Percentiles rank a stretch among this genome's conserved stretches.
These are phyloP conservation scores for Tulasnella sp. DNA, from an alignment of 768 basidiomycete genomes.

Conservation along the genomic window DNA sequence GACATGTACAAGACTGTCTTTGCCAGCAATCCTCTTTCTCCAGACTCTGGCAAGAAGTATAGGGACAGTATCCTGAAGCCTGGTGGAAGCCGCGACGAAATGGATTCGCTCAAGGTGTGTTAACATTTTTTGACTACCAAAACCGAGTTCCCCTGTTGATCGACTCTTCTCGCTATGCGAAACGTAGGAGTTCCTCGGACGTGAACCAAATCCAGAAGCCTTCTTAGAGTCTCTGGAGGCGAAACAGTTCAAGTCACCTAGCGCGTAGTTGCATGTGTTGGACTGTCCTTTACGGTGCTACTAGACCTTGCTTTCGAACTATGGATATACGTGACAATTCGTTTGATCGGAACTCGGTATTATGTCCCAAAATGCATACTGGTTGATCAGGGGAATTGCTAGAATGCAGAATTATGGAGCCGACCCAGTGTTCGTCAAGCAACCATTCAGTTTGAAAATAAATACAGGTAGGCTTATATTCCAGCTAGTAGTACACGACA, in stretches of 20 bases:
- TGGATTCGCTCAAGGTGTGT: conserved; percentile 63
- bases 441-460: too few relatives aligned
- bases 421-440: too few relatives aligned
- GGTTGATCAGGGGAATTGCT: too few relatives aligned
- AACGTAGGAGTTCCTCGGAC: conserved; percentile 69
- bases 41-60: conserved; percentile 49
- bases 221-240: conserved; percentile 51
- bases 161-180: not conserved
- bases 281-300: not conserved
- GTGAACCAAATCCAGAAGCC: conserved; percentile 64
- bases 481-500: too few relatives aligned
- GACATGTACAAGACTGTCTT: conserved; percentile 72
- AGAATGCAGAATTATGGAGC: too few relatives aligned
- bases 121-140: not conserved
- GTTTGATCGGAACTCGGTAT: too few relatives aligned
- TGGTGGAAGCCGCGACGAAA: conserved; percentile 73
- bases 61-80: conserved; percentile 64
- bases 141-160: not conserved
- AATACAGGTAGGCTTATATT: too few relatives aligned
- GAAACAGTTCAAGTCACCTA: not conserved
- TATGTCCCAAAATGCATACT: too few relatives aligned
- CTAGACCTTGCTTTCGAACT: not conserved
- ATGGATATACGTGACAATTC: not conserved
- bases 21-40: conserved; percentile 66
- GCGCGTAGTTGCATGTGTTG: not conserved